Evolutionary conservation across 2,329 filamentous ascomycete species (phyloP).

Genomic region (Alternaria gaisen): DNA sequence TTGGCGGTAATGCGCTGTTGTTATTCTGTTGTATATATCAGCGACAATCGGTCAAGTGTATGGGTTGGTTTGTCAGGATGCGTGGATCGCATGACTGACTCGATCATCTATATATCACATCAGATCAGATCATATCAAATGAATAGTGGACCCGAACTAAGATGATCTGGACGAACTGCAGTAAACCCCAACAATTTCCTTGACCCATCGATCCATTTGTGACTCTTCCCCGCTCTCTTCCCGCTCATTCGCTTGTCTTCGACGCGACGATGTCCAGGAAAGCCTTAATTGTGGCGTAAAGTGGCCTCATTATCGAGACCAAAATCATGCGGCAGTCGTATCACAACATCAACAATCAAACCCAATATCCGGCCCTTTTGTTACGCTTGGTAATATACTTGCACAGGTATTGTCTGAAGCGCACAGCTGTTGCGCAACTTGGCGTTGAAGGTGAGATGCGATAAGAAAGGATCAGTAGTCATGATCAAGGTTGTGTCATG

Average conservation of each 20-base stretch:
- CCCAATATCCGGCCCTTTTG: background rate
- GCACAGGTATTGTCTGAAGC: background rate
- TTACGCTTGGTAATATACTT: background rate
- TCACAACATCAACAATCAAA: background rate
- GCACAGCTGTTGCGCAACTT: background rate
- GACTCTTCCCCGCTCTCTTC: background rate
- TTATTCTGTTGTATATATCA: conserved; percentile 3
- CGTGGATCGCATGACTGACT: background rate
- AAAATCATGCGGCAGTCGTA: background rate
- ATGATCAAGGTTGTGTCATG: background rate
- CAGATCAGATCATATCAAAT: background rate
- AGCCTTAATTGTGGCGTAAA: background rate
- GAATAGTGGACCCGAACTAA: background rate
- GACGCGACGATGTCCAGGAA: background rate
- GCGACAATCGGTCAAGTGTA: background rate
- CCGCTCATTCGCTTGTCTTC: background rate
- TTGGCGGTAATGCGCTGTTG: background rate
- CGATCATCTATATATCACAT: background rate
- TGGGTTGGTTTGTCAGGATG: background rate
- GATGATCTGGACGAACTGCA: background rate
- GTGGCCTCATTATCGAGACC: background rate
- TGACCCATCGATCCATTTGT: background rate
- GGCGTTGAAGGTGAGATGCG: background rate
- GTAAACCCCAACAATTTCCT: background rate
- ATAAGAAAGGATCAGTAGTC: background rate